Base-by-base conservation (phyloP, 2,329 filamentous ascomycete genomes). In the Metarhizium humberi region DNA sequence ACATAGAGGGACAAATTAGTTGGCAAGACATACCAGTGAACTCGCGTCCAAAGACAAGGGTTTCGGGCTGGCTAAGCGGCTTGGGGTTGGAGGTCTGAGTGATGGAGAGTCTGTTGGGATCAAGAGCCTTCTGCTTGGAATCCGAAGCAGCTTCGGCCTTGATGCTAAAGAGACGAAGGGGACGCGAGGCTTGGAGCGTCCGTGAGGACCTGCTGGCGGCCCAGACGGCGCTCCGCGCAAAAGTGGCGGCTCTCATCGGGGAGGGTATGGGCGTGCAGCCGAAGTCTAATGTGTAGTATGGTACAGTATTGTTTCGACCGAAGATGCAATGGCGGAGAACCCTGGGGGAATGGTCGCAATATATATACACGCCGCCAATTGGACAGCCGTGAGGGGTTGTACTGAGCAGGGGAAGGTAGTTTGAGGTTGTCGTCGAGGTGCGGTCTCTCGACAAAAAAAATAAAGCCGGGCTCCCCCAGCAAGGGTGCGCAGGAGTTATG, bases 31-130 rank as follows among this genome's bases (percentile, higher is more conserved):
- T 52, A 92, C 90, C 91, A 65, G 94, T 96, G 73, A 99, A 99
- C 51, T 85, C 87, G 62, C 82, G 82, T 60, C 94, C 94, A 71
- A 99, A 99, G 60, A 97, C 78, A 55, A 99, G 84, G 60, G 95
- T 85, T 68, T 92, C 82, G 14, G 88, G 82, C 54, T 91, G 85
- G 59, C 80, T 78, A 55, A 92, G 77, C 34, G 80, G 70, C 73
- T 92, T 94, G 11, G 92, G 94, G 3, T 79, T 83, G 7, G 77
- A 80, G 1, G 89, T 95, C 73, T 86, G 84, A 57, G 84, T 85
- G 66, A 96, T 78, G 51, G 78, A 76, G 57, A 97, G 82, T 72
- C 86, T 87, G 43, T 84, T 80, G n/a, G 87, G 75, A 70, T 97
- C 90, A 61, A 97, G 81, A 55, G 82, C 84, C 55, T 81, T 78